phyloP scores from a whole-genome alignment of 345 rosid species.

The Syzygium aqueum region DNA sequence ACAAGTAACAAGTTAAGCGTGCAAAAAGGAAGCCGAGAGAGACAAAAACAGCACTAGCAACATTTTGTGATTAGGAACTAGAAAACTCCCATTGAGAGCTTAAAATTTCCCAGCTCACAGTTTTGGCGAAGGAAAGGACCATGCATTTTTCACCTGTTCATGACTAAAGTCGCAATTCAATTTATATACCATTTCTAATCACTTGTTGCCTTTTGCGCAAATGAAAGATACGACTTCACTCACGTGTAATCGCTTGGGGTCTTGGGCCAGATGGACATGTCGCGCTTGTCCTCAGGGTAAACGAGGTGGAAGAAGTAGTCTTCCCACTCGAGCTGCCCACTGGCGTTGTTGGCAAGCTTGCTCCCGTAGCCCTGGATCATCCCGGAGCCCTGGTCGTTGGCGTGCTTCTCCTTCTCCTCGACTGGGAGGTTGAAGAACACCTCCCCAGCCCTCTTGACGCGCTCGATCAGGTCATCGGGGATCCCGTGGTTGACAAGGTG shows the following conservation, averaged over 20 bases:
- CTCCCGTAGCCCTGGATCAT: conserved; percentile 94
- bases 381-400: conserved; percentile 73
- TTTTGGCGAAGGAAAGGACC: background rate
- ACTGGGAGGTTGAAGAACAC: conserved; percentile 51
- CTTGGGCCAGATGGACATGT: conserved; percentile 79
- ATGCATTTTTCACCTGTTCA: background rate
- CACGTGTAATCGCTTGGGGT: conserved; percentile 70
- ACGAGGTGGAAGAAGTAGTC: conserved; percentile 88
- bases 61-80: background rate
- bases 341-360: conserved; percentile 82
- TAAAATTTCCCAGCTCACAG: too few relatives aligned
- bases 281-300: conserved; percentile 74
- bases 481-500: conserved; percentile 89
- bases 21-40: background rate
- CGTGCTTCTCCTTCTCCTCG: conserved; percentile 87
- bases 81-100: background rate
- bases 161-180: background rate
- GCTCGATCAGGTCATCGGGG: conserved; percentile 38
- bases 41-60: background rate
- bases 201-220: background rate
- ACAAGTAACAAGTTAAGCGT: background rate
- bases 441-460: conserved; percentile 57
- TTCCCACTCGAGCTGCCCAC: conserved; percentile 92
- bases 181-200: background rate
- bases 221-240: conserved; percentile 9